phyloP scores from a whole-genome alignment of 148 eudicot species.

The Pharnaceum exiguum region DNA sequence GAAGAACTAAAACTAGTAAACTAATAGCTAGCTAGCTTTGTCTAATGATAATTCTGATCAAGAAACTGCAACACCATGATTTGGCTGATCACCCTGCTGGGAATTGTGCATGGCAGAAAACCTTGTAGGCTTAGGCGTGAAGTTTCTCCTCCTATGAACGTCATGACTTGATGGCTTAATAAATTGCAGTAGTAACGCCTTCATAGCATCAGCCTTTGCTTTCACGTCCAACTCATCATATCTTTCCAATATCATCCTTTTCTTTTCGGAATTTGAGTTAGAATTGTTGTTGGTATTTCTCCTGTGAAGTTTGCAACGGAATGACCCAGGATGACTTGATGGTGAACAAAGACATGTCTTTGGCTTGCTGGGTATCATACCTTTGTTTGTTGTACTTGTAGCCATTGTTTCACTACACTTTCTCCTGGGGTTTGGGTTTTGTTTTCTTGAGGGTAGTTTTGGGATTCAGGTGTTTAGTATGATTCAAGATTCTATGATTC shows the following conservation, averaged over 20 bases:
- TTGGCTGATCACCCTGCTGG: background rate
- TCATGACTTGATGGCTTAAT: constrained; percentile 43
- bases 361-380: too few species aligned
- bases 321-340: constrained; percentile 51
- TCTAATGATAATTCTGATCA: constrained; percentile 6
- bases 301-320: constrained; percentile 49
- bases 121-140: constrained; percentile 41
- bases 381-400: background rate
- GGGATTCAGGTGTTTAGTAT: background rate
- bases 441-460: background rate
- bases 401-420: background rate
- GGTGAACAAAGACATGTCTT: constrained; percentile 53
- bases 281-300: background rate
- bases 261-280: background rate
- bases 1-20: background rate
- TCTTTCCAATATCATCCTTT: background rate
- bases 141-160: constrained; percentile 32
- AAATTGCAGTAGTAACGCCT: constrained; percentile 30
- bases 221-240: constrained; percentile 16
- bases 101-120: constrained; percentile 17
- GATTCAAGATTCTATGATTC: background rate
- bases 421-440: too few species aligned
- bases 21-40: background rate
- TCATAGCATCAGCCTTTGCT: constrained; percentile 25
- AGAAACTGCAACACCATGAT: constrained; percentile 16